Percentiles rank a stretch among this genome's conserved stretches.
Conservation (phyloP, 2,329 filamentous ascomycete genomes). For the Alternaria angustiovoidea region DNA sequence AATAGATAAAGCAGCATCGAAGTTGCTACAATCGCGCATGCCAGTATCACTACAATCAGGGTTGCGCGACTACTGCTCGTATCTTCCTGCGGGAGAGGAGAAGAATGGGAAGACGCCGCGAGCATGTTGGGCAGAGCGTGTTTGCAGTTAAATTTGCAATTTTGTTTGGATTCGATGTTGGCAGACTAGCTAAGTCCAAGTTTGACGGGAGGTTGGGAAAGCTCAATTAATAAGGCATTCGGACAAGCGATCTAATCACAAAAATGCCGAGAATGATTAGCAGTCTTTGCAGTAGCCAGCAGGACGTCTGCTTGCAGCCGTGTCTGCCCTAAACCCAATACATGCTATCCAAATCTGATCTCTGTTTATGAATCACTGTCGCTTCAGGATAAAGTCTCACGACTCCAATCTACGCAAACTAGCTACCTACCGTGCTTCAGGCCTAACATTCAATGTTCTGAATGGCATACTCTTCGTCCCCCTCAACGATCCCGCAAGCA, state of each 20-base stretch:
- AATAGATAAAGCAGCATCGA: neutral
- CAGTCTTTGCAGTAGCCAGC: too few species aligned
- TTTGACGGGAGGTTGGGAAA: too few species aligned
- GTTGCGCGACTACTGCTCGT: neutral
- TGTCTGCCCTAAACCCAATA: too few species aligned
- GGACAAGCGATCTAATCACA: too few species aligned
- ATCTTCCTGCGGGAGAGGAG: neutral
- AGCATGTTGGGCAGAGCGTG: neutral
- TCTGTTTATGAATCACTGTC: neutral
- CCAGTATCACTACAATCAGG: neutral
- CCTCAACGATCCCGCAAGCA: conserved; percentile 45
- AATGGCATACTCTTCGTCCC: conserved; percentile 25
- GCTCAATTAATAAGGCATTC: too few species aligned
- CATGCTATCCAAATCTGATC: too few species aligned
- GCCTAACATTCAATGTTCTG: conserved; percentile 8
- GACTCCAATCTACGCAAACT: neutral
- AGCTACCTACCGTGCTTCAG: neutral
- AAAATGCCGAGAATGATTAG: too few species aligned
- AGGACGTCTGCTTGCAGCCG: too few species aligned
- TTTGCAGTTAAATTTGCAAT: neutral
- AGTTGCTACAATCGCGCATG: neutral
- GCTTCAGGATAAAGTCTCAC: neutral
- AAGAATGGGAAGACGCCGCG: neutral
- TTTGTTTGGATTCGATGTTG: neutral
- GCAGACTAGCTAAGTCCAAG: neutral